Evolutionary conservation across 768 basidiomycete species (phyloP).

Genomic region (Heimioporus sp.): DNA sequence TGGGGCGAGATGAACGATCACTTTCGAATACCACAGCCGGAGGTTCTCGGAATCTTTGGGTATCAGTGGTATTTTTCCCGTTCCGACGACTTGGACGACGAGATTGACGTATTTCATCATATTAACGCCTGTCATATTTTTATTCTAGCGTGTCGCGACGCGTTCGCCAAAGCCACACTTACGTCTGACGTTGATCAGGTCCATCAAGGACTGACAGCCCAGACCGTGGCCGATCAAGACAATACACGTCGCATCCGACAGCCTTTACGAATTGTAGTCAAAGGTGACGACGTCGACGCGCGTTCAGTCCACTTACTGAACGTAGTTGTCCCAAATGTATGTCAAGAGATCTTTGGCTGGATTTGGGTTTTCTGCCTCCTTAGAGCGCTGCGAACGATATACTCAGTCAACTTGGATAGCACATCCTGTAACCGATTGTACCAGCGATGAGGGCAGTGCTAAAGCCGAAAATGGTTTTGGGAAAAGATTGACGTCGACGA

Average conservation of each 20-base stretch:
- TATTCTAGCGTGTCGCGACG: background rate
- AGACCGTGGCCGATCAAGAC: conserved; percentile 87
- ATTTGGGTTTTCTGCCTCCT: conserved; percentile 43
- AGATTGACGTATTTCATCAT: conserved; percentile 65
- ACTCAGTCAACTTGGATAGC: background rate
- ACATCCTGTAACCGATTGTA: conserved; percentile 17
- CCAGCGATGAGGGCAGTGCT: conserved; percentile 28
- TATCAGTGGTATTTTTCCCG: conserved; percentile 50
- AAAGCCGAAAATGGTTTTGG: conserved; percentile 48
- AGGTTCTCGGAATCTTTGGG: conserved; percentile 57
- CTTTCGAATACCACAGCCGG: conserved; percentile 72
- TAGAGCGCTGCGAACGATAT: conserved; percentile 34
- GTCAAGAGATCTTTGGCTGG: conserved; percentile 59
- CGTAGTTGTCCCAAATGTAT: conserved; percentile 96
- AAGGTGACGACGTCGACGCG: background rate
- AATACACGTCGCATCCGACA: conserved; percentile 70
- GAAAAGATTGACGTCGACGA: conserved; percentile 87
- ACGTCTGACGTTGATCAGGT: conserved; percentile 74
- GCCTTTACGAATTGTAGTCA: conserved; percentile 38
- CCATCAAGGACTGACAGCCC: conserved; percentile 74
- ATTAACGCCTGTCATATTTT: conserved; percentile 37
- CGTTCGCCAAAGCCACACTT: conserved; percentile 16
- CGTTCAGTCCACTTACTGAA: conserved; percentile 60
- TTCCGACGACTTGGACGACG: conserved; percentile 78
- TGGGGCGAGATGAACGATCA: conserved; percentile 26